Base-by-base conservation (phyloP, 2,329 filamentous ascomycete genomes). In the Colletotrichum ledebouriae region DNA sequence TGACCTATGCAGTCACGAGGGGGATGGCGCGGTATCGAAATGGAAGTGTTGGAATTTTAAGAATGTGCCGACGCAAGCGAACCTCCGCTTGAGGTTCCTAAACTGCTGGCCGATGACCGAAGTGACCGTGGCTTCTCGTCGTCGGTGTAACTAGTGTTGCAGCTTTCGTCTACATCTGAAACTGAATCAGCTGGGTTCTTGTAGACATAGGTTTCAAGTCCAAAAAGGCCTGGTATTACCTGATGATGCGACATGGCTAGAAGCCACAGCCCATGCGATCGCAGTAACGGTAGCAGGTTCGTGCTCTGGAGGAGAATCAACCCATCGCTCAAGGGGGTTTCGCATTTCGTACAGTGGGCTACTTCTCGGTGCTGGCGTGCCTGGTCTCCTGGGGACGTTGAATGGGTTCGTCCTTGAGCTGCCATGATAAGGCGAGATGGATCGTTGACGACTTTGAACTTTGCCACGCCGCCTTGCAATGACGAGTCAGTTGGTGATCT, bases 401-500 rank as follows among this genome's bases (percentile, higher is more conserved):
- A 68, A 22, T 5, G 64, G 59, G 20, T n/a, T 57, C 10, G 59
- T 46, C 6, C 37, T n/a, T 15, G n/a, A 56, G 29, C n/a, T 61
- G 25, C 59, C 79, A 74, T 41, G 55, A 22, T 59, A 57, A 7
- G 59, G 46, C 10, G 59, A 52, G 6, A 34, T 20, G 87, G 79
- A 80, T 65, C 79, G 81, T 72, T 61, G 42, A 22, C 59, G 59
- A 39, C 29, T n/a, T 29, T 83, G 82, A 60, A 85, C 83, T 77
- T 91, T 92, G 63, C 55, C 61, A 12, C 68, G 64, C 1, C 64
- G 42, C 20, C 64, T 59, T 20, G 68, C 60, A 42, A 64, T 70
- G n/a, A 59, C 57, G 9, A 70, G 55, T 64, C 68, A 68, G 5
- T 67, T 70, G 3, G 59, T 61, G 56, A 70, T 64, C 17, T 70